These are phyloP conservation scores for Allium cepa DNA, from an alignment of 106 monocot genomes.

Conservation along the genomic window DNA sequence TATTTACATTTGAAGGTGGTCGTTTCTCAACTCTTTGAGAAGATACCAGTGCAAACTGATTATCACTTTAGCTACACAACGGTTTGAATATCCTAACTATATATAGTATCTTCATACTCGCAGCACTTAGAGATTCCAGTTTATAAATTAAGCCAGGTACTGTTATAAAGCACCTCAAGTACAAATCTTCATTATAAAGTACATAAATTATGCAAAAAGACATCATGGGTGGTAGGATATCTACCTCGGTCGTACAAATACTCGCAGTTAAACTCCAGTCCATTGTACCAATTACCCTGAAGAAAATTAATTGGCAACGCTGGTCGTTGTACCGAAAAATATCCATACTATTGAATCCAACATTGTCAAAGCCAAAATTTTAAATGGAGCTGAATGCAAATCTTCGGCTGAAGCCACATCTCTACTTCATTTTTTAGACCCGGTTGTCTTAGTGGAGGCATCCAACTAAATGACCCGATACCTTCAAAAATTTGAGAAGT, in stretches of 20 bases:
- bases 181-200: not conserved
- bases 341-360: slow-evolving; percentile 34
- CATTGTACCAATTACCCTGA: slow-evolving; percentile 40
- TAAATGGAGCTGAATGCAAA: slow-evolving; percentile 30
- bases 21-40: not conserved
- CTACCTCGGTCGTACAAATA: slow-evolving; percentile 38
- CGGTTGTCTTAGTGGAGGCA: slow-evolving; percentile 18
- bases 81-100: not conserved
- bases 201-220: slow-evolving; percentile 36
- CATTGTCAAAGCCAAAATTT: slow-evolving; percentile 38
- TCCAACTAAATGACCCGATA: not conserved
- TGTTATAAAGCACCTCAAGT: too few relatives aligned
- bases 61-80: not conserved
- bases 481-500: slow-evolving; percentile 11
- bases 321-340: slow-evolving; percentile 25
- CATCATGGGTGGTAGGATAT: slow-evolving; percentile 36
- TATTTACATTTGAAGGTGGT: not conserved
- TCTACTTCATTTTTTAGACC: slow-evolving; percentile 25
- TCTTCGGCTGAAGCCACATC: slow-evolving; percentile 41
- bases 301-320: slow-evolving; percentile 13
- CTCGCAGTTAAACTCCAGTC: slow-evolving; percentile 30
- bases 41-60: not conserved
- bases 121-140: too few relatives aligned
- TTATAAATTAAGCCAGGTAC: too few relatives aligned
- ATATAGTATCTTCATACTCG: not conserved